These are phyloP conservation scores for Citrus inodora DNA, from an alignment of 345 rosid species.

Conservation along the genomic window DNA sequence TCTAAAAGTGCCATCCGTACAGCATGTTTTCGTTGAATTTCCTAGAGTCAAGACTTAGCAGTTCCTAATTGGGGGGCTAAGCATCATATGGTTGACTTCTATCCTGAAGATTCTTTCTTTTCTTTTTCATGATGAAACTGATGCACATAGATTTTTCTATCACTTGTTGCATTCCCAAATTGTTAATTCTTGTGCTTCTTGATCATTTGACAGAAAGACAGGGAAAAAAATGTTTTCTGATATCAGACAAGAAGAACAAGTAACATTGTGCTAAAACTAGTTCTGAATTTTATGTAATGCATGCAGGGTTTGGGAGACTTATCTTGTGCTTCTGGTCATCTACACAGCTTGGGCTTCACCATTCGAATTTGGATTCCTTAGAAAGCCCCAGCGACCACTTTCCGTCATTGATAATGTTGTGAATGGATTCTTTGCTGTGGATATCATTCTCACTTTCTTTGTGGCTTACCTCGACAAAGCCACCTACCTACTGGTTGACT, in stretches of 20 bases:
- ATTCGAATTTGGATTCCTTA: conserved; percentile 82
- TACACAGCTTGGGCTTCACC: conserved; percentile 98
- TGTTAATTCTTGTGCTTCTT: not conserved
- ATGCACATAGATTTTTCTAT: not conserved
- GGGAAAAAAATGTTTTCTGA: too few species aligned
- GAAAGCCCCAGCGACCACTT: conserved; percentile 47
- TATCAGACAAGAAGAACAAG: not conserved
- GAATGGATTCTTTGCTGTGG: conserved; percentile 83
- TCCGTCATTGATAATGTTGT: conserved; percentile 74
- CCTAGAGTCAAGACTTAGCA: conserved; percentile 2
- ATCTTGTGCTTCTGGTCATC: conserved; percentile 63
- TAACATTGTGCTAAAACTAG: not conserved
- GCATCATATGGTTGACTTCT: conserved; percentile 16
- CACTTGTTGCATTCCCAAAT: not conserved
- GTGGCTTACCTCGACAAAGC: conserved; percentile 74
- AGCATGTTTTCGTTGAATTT: conserved; percentile 11
- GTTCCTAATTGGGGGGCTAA: conserved; percentile 23
- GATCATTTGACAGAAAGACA: not conserved
- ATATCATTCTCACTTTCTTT: conserved; percentile 79
- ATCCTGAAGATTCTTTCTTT: conserved; percentile 9
- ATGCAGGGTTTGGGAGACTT: conserved; percentile 80
- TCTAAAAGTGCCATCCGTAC: not conserved
- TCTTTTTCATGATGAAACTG: not conserved
- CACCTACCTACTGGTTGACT: conserved; percentile 70
- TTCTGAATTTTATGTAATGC: not conserved